Evolutionary conservation across 2,329 filamentous ascomycete genomes (phyloP), one percentile per base, ranked within the genome.

Genomic region (Thielaviopsis euricoi): DNA sequence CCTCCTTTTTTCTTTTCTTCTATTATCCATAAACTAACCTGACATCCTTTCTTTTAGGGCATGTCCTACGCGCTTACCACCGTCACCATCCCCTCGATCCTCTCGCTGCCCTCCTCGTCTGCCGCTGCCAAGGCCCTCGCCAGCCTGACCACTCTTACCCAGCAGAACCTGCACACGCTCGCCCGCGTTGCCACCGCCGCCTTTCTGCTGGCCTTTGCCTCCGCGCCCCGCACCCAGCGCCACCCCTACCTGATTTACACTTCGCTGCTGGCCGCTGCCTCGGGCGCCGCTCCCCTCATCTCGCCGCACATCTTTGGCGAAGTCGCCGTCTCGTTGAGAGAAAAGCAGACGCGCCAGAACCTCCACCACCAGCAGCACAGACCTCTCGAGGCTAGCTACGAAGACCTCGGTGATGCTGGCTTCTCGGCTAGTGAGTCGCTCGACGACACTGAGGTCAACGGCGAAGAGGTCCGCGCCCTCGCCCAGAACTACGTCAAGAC

Each of bases 191-290:
- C 88, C 56, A 79, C 82, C 57, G 74, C 80, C 56, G 82, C 87
- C 29, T 83, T 96, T 66, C 73, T 88, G 64, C 78, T 91, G 63
- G 87, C 89, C 62, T 96, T 85, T 71, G 69, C 78, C 51, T 74
- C 94, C 63, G 91, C 89, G 2, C 86, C 89, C 0, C 77, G 81
- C 25, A 79, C 82, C 58, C 77, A 80, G 64, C 83, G 86, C 67
- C 91, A 97, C 68, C 91, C 91, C 0, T 97, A 95, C 68, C 82
- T 96, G 25, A 71, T 96, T 60, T 96, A 93, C 82, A 89, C 88
- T 15, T 82, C 83, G 2, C 71, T 89, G 25, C 77, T 89, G 59
- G 79, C 83, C 50, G 74, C 77, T 46, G 73, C 86, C 46, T 81
- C 86, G 51, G 76, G 77, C 22, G 73, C 79, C 51, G 75, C 74